A percentile compares a stretch with the other conserved stretches of the same genome.
Conservation (phyloP, 2,329 filamentous ascomycete species). For the Aspergillus nomiae region DNA sequence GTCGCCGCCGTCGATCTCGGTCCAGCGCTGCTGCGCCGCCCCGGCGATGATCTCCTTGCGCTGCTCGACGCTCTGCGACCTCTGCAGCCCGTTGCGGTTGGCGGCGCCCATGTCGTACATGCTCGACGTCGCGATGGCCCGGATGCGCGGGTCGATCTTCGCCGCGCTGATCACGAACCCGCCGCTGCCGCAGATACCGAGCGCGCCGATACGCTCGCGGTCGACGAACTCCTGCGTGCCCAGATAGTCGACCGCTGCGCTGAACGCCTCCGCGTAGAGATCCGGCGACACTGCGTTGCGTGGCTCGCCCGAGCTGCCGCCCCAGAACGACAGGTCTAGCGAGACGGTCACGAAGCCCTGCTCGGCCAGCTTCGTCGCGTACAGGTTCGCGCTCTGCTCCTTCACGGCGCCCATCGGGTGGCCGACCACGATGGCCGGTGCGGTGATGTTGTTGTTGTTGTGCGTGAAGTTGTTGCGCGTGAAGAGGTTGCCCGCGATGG, state of each 20-base stretch:
- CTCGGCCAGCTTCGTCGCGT: conserved; percentile 27
- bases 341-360: conserved; percentile 27
- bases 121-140: conserved; percentile 20
- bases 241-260: conserved; percentile 31
- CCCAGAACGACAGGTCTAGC: conserved; percentile 27
- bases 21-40: conserved; percentile 24
- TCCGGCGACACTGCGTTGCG: conserved; percentile 26
- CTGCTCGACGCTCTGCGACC: conserved; percentile 14
- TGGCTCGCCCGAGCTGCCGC: conserved; percentile 26
- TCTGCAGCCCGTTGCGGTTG: conserved; percentile 14
- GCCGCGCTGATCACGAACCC: conserved; percentile 36
- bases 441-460: background rate
- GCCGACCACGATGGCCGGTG: conserved; percentile 25
- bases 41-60: conserved; percentile 17
- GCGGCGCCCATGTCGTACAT: conserved; percentile 18
- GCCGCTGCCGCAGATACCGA: conserved; percentile 33
- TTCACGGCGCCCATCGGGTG: conserved; percentile 31
- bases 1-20: conserved; percentile 17
- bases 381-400: conserved; percentile 29
- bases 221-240: conserved; percentile 23
- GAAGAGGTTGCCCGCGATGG: conserved; percentile 25
- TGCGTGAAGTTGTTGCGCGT: conserved; percentile 14
- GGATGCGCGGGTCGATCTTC: conserved; percentile 30
- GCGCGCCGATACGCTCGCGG: conserved; percentile 27
- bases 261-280: conserved; percentile 27